Evolutionary conservation across 2,329 filamentous ascomycete species (phyloP), one percentile per base, ranked within the genome.

Genomic region (Microsporum canis): DNA sequence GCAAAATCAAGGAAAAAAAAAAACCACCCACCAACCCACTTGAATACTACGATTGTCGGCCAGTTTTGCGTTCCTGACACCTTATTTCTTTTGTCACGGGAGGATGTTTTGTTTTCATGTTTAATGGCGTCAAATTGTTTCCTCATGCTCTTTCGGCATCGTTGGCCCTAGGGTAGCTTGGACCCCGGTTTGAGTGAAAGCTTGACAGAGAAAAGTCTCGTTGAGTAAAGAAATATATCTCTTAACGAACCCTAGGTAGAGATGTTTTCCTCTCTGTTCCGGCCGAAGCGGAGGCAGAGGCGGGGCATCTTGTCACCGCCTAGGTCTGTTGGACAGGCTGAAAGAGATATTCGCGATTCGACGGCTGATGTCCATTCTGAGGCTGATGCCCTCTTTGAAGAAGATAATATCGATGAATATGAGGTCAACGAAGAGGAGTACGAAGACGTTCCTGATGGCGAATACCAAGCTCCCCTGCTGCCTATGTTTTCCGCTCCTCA

Each of bases 401-500:
- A 58, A 7, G 49, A 71, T 3, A 68, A 73, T 23, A 73, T 72
- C 12, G 72, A 75, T 45, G 72, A 72, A 34, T 72, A 75, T 41
- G 74, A 72, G 43, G 72, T 71, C 34, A 72, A 75, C 38, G 74
- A 72, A 49, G 71, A 76, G 31, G 73, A 73, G 39, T 71, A 73
- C 60, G 71, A 71, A 14, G 70, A 68, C 29, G 68, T 66, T 7
- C 68, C 67, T 14, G 68, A 71, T 2, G 65, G 69, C 27, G 72
- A 72, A 2, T 73, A 75, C 17, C 38, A 60, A 29, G 76, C 78
- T 51, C 81, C 82, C 66, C 73, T 85, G 31, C 78, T 95, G 63
- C 90, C 90, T 56, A 85, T 95, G 61, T 95, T 95, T 73, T 91
- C 88, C 55, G 83, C 88, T 27, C 82, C 83, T 61, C 86, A 91